These are phyloP conservation scores for Leccinum imitatum DNA, from an alignment of 768 basidiomycete genomes.

Conservation along the genomic window DNA sequence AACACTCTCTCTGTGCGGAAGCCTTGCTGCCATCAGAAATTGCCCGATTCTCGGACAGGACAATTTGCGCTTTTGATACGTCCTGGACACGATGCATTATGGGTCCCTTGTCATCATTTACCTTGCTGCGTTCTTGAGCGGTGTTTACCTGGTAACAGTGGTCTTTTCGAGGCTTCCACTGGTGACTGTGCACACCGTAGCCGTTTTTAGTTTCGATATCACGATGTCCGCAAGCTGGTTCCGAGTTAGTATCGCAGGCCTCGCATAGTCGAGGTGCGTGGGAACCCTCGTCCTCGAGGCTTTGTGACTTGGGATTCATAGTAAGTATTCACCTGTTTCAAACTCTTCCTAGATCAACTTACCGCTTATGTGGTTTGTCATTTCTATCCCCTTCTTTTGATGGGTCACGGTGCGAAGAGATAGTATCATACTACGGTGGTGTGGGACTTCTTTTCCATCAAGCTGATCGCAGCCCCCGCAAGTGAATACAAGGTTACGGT, in stretches of 20 bases:
- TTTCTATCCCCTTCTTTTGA: not conserved
- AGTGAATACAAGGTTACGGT: not conserved
- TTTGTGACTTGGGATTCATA: not conserved
- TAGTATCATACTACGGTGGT: not conserved
- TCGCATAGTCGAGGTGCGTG: not conserved
- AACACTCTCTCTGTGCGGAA: not conserved
- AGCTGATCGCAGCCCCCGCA: not conserved
- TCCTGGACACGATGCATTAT: not conserved
- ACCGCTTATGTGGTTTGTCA: not conserved
- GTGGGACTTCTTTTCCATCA: not conserved
- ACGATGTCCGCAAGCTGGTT: not conserved
- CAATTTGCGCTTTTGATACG: conserved; percentile 2
- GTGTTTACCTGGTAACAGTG: not conserved
- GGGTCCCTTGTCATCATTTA: not conserved
- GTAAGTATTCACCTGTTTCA: not conserved
- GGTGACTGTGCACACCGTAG: not conserved
- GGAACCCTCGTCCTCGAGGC: not conserved
- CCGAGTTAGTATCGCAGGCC: not conserved
- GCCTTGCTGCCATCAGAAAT: not conserved
- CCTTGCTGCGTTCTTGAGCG: not conserved
- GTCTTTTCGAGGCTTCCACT: not conserved
- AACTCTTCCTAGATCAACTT: not conserved
- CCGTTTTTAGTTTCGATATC: not conserved
- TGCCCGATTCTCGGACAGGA: not conserved
- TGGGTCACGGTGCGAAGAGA: not conserved